Percentiles rank a stretch among this genome's conserved stretches.
phyloP scores from a whole-genome alignment of 2,329 filamentous ascomycete genomes.

The Colletotrichum spinosum region DNA sequence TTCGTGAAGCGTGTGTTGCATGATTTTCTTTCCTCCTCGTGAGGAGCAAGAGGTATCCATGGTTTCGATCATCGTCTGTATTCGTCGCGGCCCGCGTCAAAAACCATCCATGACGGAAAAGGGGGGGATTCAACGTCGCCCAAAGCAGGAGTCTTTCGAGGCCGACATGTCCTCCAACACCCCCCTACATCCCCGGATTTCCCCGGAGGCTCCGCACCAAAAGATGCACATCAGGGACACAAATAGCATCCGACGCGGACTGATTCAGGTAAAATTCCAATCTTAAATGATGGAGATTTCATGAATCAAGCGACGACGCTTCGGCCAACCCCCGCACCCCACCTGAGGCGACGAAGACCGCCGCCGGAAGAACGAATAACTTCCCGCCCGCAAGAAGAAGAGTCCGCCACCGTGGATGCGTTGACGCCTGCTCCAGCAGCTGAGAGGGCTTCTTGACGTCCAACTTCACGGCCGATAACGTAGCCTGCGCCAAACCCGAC shows the following conservation, averaged over 20 bases:
- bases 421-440: slow-evolving; percentile 56
- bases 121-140: not conserved
- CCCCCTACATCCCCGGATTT: slow-evolving; percentile 16
- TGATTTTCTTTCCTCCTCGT: slow-evolving; percentile 2
- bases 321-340: slow-evolving; percentile 62
- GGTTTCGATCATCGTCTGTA: slow-evolving; percentile 26
- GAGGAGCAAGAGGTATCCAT: slow-evolving; percentile 33
- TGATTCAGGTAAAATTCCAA: slow-evolving; percentile 23
- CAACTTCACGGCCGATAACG: slow-evolving; percentile 75
- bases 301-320: slow-evolving; percentile 59
- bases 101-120: slow-evolving; percentile 11
- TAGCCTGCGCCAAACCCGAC: slow-evolving; percentile 78
- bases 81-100: slow-evolving; percentile 24
- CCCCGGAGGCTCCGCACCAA: not conserved
- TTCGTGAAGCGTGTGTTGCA: slow-evolving; percentile 27
- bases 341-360: slow-evolving; percentile 64
- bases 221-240: slow-evolving; percentile 3
- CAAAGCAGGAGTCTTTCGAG: not conserved
- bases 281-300: slow-evolving; percentile 16
- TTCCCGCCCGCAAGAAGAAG: slow-evolving; percentile 63
- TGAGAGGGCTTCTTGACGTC: slow-evolving; percentile 68
- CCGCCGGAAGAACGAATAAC: slow-evolving; percentile 63
- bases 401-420: slow-evolving; percentile 53
- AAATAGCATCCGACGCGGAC: slow-evolving; percentile 34
- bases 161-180: not conserved